Conservation (phyloP, 129 eudicot genomes). For the Heracleum sosnowskyi region DNA sequence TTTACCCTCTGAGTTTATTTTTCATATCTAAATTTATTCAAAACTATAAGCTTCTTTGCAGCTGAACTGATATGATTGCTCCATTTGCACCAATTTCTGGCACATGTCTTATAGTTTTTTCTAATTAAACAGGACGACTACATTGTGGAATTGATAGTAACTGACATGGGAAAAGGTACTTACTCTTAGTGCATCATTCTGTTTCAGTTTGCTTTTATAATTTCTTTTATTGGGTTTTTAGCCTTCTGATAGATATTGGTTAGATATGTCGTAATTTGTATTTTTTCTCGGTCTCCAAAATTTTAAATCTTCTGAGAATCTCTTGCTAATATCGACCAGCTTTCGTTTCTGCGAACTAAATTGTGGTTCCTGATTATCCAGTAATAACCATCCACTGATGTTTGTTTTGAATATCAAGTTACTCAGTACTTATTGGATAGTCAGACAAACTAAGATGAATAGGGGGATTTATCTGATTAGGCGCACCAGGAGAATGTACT, state of each 20-base stretch:
- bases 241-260: not conserved
- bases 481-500: not conserved
- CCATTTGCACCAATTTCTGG: not conserved
- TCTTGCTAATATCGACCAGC: not conserved
- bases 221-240: not conserved
- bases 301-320: not conserved
- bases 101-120: slow-evolving; percentile 6
- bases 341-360: not conserved
- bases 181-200: not conserved
- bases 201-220: not conserved
- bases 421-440: not conserved
- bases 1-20: not conserved
- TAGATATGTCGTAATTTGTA: not conserved
- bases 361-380: not conserved
- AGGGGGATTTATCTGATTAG: not conserved
- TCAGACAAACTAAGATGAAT: not conserved
- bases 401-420: not conserved
- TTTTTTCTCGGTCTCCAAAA: not conserved
- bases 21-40: no score
- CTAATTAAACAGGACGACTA: slow-evolving; percentile 49
- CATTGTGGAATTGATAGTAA: slow-evolving; percentile 54
- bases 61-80: not conserved
- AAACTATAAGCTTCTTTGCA: not conserved
- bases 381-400: not conserved
- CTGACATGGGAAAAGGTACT: slow-evolving; percentile 83